Percentiles rank a stretch among this genome's conserved stretches.
These are phyloP conservation scores for Cystoisospora suis DNA, from an alignment of 169 alveolate genomes.

Conservation along the genomic window DNA sequence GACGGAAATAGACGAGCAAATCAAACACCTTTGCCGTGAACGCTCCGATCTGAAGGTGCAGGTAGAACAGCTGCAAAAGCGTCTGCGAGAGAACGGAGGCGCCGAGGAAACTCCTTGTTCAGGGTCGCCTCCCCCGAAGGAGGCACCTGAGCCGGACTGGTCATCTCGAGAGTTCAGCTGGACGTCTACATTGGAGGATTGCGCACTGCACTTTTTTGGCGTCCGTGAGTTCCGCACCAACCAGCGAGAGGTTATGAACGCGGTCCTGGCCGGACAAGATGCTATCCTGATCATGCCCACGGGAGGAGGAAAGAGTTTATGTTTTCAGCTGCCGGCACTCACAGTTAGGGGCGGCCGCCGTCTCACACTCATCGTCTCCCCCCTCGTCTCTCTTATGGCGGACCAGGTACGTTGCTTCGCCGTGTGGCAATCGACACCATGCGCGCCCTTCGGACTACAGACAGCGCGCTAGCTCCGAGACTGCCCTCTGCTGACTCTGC, in stretches of 20 bases:
- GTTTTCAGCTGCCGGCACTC: constrained; percentile 94
- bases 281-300: constrained; percentile 97
- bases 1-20: background rate
- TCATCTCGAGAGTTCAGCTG: background rate
- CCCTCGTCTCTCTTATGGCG: constrained; percentile 89
- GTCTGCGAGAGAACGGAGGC: background rate
- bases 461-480: too few species aligned
- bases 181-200: background rate
- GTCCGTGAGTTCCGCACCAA: background rate
- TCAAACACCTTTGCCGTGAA: background rate
- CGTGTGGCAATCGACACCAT: too few species aligned
- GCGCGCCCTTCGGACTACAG: too few species aligned
- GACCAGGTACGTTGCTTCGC: constrained; percentile 86
- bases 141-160: constrained; percentile 44
- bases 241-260: constrained; percentile 94
- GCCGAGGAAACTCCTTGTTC: background rate
- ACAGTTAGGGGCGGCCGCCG: constrained; percentile 73
- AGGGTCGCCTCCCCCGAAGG: background rate
- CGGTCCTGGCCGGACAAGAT: constrained; percentile 88
- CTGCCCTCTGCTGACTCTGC: too few species aligned
- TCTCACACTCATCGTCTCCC: constrained; percentile 86
- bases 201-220: constrained; percentile 21
- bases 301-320: constrained; percentile 95
- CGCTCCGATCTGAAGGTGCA: background rate
- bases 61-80: background rate